Percentiles rank a stretch among this genome's conserved stretches.
These are phyloP conservation scores for Wickerhamiella nectarea DNA, from an alignment of 805 yeast genomes.

Conservation along the genomic window DNA sequence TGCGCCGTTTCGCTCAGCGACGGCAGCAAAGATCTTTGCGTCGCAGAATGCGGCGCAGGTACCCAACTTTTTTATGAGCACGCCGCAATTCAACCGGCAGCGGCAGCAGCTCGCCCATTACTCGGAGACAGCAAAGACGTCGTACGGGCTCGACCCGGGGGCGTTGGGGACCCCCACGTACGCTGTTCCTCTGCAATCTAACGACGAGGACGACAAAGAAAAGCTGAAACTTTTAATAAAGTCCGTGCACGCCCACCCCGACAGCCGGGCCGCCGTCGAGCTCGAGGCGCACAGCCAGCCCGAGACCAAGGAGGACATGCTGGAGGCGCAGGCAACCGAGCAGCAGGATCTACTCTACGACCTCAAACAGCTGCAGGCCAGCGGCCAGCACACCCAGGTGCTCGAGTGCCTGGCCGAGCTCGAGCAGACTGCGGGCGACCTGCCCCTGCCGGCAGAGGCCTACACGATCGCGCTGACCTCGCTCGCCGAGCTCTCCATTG, in stretches of 20 bases:
- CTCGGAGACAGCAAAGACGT: slow-evolving; percentile 14
- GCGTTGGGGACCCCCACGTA: not conserved
- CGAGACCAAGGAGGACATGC: no score
- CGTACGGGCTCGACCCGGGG: slow-evolving; percentile 12
- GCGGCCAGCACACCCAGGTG: slow-evolving; percentile 1
- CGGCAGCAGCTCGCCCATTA: slow-evolving; percentile 25
- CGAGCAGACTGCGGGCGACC: not conserved
- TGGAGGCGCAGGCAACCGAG: no score
- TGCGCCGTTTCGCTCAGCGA: slow-evolving; percentile 17
- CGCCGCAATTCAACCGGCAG: slow-evolving; percentile 29
- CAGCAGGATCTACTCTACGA: no score
- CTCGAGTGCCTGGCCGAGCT: slow-evolving; percentile 5
- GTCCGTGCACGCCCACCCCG: not conserved
- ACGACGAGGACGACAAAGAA: slow-evolving; percentile 12
- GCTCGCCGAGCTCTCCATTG: slow-evolving; percentile 11
- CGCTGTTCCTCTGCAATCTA: not conserved
- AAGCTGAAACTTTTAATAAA: not conserved
- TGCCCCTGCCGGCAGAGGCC: slow-evolving; percentile 8
- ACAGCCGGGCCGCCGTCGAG: not conserved
- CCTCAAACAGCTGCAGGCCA: not conserved
- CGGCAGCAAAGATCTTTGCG: slow-evolving; percentile 29
- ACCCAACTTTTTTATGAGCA: slow-evolving; percentile 30
- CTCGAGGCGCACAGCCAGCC: not conserved
- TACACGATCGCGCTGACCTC: slow-evolving; percentile 20
- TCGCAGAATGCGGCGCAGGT: slow-evolving; percentile 22